These are phyloP conservation scores for Lichtheimia corymbifera DNA, from an alignment of 371 early-diverging fungal genomes.

Conservation along the genomic window DNA sequence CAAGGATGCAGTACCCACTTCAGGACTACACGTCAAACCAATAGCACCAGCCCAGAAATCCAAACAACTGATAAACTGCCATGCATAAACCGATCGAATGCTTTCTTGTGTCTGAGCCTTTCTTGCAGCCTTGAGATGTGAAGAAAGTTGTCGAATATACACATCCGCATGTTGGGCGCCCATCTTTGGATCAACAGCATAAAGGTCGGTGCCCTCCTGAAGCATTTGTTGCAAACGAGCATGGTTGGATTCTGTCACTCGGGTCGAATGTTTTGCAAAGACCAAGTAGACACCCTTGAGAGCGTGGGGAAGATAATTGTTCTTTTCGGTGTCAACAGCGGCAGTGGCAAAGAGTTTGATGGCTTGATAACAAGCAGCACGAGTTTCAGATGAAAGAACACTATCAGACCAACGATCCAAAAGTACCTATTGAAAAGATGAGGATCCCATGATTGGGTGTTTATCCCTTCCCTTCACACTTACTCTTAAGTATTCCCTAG, in stretches of 20 bases:
- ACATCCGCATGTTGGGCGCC: slow-evolving; percentile 87
- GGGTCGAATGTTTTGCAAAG: slow-evolving; percentile 75
- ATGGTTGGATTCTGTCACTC: slow-evolving; percentile 72
- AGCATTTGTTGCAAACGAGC: slow-evolving; percentile 81
- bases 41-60: slow-evolving; percentile 86
- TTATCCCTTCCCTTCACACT: neutral
- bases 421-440: slow-evolving; percentile 31
- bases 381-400: slow-evolving; percentile 65
- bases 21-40: slow-evolving; percentile 63
- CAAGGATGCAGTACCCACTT: slow-evolving; percentile 26
- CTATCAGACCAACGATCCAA: slow-evolving; percentile 68
- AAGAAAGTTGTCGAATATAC: slow-evolving; percentile 89
- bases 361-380: slow-evolving; percentile 54
- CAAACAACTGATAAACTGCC: slow-evolving; percentile 90
- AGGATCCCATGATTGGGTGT: neutral
- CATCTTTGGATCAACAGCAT: slow-evolving; percentile 67
- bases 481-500: slow-evolving; percentile 80
- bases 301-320: slow-evolving; percentile 46
- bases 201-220: slow-evolving; percentile 85
- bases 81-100: slow-evolving; percentile 86
- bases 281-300: slow-evolving; percentile 79
- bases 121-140: slow-evolving; percentile 84
- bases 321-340: slow-evolving; percentile 35
- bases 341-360: slow-evolving; percentile 29
- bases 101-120: slow-evolving; percentile 78